A percentile compares a stretch with the other conserved stretches of the same genome.
Conservation (phyloP, 2,329 filamentous ascomycete species). For the Penicillium sp. region DNA sequence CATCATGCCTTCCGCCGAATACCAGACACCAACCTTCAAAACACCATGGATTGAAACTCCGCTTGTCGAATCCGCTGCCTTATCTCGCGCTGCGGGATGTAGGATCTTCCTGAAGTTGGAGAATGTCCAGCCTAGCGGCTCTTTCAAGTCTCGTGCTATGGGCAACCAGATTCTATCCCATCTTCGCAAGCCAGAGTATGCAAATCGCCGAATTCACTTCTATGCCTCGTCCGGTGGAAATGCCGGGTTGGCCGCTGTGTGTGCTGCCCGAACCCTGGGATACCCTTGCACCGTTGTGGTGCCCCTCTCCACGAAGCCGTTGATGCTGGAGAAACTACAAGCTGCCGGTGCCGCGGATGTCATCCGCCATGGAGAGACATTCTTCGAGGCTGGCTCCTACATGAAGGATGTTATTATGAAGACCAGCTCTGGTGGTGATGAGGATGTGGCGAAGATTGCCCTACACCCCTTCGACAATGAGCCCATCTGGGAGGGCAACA, state of each 20-base stretch:
- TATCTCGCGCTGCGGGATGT: constrained; percentile 71
- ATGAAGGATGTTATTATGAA: constrained; percentile 55
- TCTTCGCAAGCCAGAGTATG: constrained; percentile 42
- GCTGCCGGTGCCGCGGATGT: constrained; percentile 66
- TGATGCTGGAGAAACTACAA: constrained; percentile 71
- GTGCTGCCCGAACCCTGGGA: constrained; percentile 64
- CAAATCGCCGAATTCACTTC: constrained; percentile 61
- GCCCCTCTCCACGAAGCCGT: constrained; percentile 61
- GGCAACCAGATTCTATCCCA: constrained; percentile 66
- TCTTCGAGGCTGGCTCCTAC: constrained; percentile 68
- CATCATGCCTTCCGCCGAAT: constrained; percentile 28
- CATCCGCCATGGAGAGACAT: constrained; percentile 65
- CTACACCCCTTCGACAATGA: constrained; percentile 48
- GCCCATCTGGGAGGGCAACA: constrained; percentile 48
- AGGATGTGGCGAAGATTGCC: constrained; percentile 41
- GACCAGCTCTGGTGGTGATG: constrained; percentile 23
- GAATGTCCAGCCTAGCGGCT: constrained; percentile 78
- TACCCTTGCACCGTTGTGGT: constrained; percentile 74
- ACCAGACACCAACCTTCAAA: constrained; percentile 27
- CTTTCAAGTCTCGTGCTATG: constrained; percentile 79
- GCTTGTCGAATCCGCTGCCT: constrained; percentile 63
- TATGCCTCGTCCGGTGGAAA: constrained; percentile 81
- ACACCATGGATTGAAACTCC: constrained; percentile 71
- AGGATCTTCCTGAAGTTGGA: constrained; percentile 84
- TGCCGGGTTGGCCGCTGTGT: constrained; percentile 78